Percentiles rank a stretch among this genome's conserved stretches.
Conservation (phyloP, 257 asterid genomes). For the Paraleonurus japonicus region DNA sequence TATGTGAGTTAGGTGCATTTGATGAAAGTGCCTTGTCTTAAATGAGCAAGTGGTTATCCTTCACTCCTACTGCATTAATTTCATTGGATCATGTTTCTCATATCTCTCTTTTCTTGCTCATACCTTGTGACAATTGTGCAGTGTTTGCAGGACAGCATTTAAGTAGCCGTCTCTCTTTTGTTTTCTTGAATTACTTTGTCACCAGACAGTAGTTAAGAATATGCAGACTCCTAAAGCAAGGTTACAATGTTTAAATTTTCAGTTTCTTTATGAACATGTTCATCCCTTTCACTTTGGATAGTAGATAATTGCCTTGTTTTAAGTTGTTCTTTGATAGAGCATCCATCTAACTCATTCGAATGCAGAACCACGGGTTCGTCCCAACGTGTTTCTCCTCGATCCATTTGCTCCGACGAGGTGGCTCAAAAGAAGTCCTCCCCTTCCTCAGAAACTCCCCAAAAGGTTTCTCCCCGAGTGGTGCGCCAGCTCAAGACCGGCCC, state of each 20-base stretch:
- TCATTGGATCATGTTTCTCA: conserved; percentile 62
- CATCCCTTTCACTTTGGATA: conserved; percentile 8
- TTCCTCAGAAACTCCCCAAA: conserved; percentile 40
- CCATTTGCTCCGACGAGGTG: conserved; percentile 35
- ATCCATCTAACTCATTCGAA: not conserved
- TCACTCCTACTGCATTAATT: conserved; percentile 40
- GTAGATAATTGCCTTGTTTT: not conserved
- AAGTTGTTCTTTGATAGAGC: not conserved
- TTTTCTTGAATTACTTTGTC: conserved; percentile 32
- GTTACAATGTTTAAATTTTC: too few species aligned
- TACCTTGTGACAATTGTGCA: conserved; percentile 43
- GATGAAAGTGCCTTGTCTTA: conserved; percentile 18
- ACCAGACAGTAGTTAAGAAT: conserved; percentile 37
- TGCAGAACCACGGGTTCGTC: conserved; percentile 58
- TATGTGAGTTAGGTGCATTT: conserved; percentile 26
- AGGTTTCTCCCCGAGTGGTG: conserved; percentile 65
- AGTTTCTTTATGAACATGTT: conserved; percentile 13
- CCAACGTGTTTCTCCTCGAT: conserved; percentile 45
- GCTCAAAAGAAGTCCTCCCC: conserved; percentile 46
- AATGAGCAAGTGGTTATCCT: conserved; percentile 22
- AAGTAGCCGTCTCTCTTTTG: conserved; percentile 25
- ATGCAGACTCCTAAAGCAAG: conserved; percentile 94
- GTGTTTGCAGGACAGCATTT: conserved; percentile 54
- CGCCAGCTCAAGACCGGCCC: conserved; percentile 67
- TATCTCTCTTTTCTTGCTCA: conserved; percentile 22